Evolutionary conservation across 495 filamentous ascomycete species (phyloP), one percentile per base, ranked within the genome.

Genomic region (Penicillium herquei): DNA sequence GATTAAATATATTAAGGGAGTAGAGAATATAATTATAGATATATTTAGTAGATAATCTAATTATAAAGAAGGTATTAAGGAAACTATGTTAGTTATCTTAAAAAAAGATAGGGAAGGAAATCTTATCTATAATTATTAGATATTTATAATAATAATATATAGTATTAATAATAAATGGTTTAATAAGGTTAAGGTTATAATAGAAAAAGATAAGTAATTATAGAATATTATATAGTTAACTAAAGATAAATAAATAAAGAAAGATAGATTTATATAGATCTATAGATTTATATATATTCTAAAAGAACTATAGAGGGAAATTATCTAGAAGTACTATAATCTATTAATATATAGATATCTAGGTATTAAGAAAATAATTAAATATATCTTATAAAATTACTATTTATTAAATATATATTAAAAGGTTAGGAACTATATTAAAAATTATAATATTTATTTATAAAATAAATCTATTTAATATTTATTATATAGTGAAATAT

Each of bases 301-400:
- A 18, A 26, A 45, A 45, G 3, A 17, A 17, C 8, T 45, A 45
- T 18, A 21, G 26, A 18, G 26, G 21, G 12, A 45, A 58, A 9
- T 41, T 37, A n/a, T n/a, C n/a, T n/a, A n/a, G n/a, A n/a, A n/a
- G n/a, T n/a, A n/a, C n/a, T n/a, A n/a, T n/a, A n/a, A 37, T 44
- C 54, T 32, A 59, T 26, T n/a, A 54, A 54, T 40, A 16, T 39
- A 54, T 50, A 59, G 11, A n/a, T n/a, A n/a, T n/a, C n/a, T n/a
- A n/a, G n/a, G n/a, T n/a, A n/a, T n/a, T n/a, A n/a, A n/a, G n/a
- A n/a, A n/a, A n/a, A n/a, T n/a, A n/a, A n/a, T n/a, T n/a, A n/a
- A n/a, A n/a, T n/a, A n/a, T n/a, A n/a, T n/a, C n/a, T n/a, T n/a
- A n/a, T n/a, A n/a, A n/a, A n/a, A n/a, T n/a, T n/a, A n/a, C n/a